Evolutionary conservation across 192 early-diverging fungal genomes (phyloP), one percentile per base, ranked within the genome.

Genomic region (Dimargaris cristalligena): DNA sequence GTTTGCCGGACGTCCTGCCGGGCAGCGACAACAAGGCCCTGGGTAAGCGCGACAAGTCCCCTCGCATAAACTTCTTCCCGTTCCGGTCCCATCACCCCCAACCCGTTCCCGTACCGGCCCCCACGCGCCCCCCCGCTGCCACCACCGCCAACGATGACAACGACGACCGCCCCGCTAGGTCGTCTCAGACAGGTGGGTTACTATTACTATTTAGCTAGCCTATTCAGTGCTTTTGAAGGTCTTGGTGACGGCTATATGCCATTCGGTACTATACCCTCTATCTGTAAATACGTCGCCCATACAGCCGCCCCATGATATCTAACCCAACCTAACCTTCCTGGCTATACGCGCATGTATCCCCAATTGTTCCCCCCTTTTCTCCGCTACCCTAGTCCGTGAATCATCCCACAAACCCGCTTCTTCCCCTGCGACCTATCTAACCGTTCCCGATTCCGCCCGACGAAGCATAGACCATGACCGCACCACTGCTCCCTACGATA

Each of bases 21-120:
- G 26, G 52, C 52, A 20, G 13, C n/a, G 52, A 54, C 4, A n/a
- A 54, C 20, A 25, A 25, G 23, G 20, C 52, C 32, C 28, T n/a
- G 10, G 11, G 20, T 33, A 54, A 54, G 29, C 52, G 52, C 10
- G 52, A 54, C 28, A 54, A 54, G n/a, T 54, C 52, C 9, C 52
- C 52, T 18, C 52, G 52, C 52, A 54, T 54, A 9, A 54, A 29
- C 52, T 54, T 54, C 28, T 54, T 54, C 32, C 52, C 52, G 16
- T 54, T 54, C 33, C 52, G 52, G n/a, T 54, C 52, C 28, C 52
- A 54, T 22, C 46, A 47, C 20, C 46, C 46, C 1, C 46, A 18
- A 47, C 46, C 46, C 25, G n/a, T n/a, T n/a, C n/a, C n/a, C n/a
- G n/a, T n/a, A n/a, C n/a, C n/a, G n/a, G n/a, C n/a, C n/a, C n/a